Conservation (phyloP, 2,329 filamentous ascomycete species). For the Stachybotrys echinatus region DNA sequence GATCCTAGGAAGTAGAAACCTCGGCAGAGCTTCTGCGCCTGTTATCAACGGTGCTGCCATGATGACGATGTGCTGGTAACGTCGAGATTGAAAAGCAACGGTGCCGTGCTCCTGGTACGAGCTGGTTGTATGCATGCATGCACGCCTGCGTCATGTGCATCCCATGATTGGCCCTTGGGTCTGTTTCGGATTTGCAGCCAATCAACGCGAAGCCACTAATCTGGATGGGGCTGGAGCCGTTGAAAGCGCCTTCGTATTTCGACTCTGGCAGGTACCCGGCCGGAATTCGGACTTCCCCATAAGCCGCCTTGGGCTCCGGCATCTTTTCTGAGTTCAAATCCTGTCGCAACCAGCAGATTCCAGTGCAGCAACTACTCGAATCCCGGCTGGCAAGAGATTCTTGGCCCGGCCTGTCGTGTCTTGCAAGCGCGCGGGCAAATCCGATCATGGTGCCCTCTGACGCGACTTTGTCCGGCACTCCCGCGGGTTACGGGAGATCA, state of each 20-base stretch:
- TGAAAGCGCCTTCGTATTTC: no score
- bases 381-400: background rate
- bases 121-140: background rate
- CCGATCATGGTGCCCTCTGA: background rate
- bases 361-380: background rate
- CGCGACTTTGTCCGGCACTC: slow-evolving; percentile 13
- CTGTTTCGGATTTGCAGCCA: background rate
- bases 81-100: background rate
- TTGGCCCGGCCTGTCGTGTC: no score
- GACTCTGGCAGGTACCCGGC: no score
- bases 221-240: no score
- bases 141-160: background rate
- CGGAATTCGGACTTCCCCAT: slow-evolving; percentile 5
- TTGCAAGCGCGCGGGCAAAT: no score
- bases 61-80: background rate
- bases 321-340: background rate
- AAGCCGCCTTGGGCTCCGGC: background rate
- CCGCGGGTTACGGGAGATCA: slow-evolving; percentile 36
- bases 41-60: slow-evolving; percentile 19
- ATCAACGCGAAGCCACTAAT: no score
- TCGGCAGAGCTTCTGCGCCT: slow-evolving; percentile 38
- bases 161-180: background rate
- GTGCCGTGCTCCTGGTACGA: background rate
- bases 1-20: slow-evolving; percentile 49
- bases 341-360: background rate